A percentile compares a stretch with the other conserved stretches of the same genome.
Conservation (phyloP, 148 eudicot species). For the Fagopyrum tataricum region DNA sequence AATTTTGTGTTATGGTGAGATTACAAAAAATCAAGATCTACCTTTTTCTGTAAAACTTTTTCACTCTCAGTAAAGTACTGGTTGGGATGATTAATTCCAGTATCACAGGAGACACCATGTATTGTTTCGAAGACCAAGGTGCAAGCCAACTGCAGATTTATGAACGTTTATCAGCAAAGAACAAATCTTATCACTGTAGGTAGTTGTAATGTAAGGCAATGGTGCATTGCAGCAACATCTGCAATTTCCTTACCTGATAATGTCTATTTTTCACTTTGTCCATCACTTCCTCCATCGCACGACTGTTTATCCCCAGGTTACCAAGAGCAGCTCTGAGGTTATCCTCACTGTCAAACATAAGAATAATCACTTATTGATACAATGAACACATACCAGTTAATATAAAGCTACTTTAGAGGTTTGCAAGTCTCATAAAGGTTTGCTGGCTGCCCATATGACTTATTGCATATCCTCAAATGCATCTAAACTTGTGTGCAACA, state of each 20-base stretch:
- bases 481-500: background rate
- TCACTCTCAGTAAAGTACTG: constrained; percentile 82
- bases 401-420: constrained; percentile 1
- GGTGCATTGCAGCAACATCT: background rate
- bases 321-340: constrained; percentile 82
- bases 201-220: background rate
- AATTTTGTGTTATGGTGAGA: background rate
- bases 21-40: constrained; percentile 14
- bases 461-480: background rate
- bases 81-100: constrained; percentile 91
- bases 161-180: constrained; percentile 8
- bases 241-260: constrained; percentile 49
- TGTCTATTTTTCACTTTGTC: constrained; percentile 71
- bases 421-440: background rate
- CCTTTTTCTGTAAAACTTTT: constrained; percentile 50
- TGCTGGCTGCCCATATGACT: background rate
- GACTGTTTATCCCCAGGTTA: constrained; percentile 65
- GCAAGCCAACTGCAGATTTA: constrained; percentile 70
- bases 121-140: constrained; percentile 92
- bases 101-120: constrained; percentile 62
- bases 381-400: background rate
- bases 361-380: background rate
- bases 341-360: constrained; percentile 57
- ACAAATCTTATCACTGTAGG: background rate
- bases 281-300: constrained; percentile 65